phyloP scores from a whole-genome alignment of 129 eudicot species.

The Erigeron canadensis region DNA sequence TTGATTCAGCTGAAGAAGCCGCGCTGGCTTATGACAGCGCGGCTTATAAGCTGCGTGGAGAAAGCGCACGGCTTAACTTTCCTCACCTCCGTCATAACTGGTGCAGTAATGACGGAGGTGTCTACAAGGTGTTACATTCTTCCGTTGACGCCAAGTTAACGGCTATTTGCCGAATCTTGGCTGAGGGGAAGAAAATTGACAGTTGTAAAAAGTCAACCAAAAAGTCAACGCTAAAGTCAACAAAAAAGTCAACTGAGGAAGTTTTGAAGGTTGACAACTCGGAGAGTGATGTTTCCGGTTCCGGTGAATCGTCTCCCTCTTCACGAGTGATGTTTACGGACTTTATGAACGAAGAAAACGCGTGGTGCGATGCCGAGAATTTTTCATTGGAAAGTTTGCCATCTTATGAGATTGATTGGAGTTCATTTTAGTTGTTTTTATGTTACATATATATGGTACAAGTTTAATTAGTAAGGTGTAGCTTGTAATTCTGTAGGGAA shows the following conservation, averaged over 20 bases:
- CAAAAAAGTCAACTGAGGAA: neutral
- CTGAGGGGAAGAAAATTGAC: constrained; percentile 50
- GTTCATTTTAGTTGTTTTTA: constrained; percentile 18
- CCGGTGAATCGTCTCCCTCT: constrained; percentile 53
- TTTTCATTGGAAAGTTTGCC: constrained; percentile 51
- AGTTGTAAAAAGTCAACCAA: constrained; percentile 21
- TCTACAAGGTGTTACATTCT: constrained; percentile 67
- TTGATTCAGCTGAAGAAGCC: constrained; percentile 74
- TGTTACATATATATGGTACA: neutral
- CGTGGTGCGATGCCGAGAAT: constrained; percentile 33
- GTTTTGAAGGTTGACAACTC: constrained; percentile 33
- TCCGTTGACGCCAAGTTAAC: constrained; percentile 68
- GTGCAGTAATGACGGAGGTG: constrained; percentile 40
- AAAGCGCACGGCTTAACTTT: constrained; percentile 64
- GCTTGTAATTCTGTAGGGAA: constrained; percentile 17
- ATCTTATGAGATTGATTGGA: constrained; percentile 75
- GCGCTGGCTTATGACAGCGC: constrained; percentile 81
- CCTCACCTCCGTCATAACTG: constrained; percentile 63
- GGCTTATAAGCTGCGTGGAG: constrained; percentile 71
- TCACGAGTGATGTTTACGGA: constrained; percentile 55
- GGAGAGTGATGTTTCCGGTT: constrained; percentile 38
- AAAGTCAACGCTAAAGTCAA: constrained; percentile 4
- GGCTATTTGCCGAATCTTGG: constrained; percentile 60
- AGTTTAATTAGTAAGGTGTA: constrained; percentile 15
- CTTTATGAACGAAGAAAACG: constrained; percentile 42